These are phyloP conservation scores for Carex cristatella DNA, from an alignment of 176 grass and related monocot species.

Conservation along the genomic window DNA sequence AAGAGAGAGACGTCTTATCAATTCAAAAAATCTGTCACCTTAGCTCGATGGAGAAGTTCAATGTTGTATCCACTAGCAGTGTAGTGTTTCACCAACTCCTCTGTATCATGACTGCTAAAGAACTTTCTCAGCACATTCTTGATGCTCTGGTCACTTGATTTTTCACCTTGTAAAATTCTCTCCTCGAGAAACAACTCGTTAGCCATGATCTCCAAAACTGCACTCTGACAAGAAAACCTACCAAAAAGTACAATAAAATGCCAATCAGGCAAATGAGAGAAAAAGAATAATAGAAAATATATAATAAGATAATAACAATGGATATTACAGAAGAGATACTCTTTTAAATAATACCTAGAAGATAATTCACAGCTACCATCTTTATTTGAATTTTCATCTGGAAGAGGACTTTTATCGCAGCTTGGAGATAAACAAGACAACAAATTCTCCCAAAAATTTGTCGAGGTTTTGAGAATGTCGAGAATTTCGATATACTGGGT, in stretches of 20 bases:
- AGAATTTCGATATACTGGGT: constrained; percentile 54
- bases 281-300: background rate
- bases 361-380: constrained; percentile 29
- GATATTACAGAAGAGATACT: constrained; percentile 3
- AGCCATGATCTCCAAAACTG: constrained; percentile 68
- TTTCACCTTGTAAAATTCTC: constrained; percentile 38
- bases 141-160: constrained; percentile 25
- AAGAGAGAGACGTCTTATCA: constrained; percentile 1
- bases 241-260: constrained; percentile 16
- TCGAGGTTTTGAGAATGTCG: constrained; percentile 56
- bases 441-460: constrained; percentile 69
- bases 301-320: background rate
- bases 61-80: constrained; percentile 43
- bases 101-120: constrained; percentile 41
- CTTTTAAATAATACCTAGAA: constrained; percentile 33
- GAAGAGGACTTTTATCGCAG: constrained; percentile 22
- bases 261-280: background rate
- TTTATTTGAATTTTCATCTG: constrained; percentile 19
- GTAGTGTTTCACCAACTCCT: constrained; percentile 48
- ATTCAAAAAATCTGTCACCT: constrained; percentile 32
- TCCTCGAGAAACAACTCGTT: constrained; percentile 78
- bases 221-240: constrained; percentile 61
- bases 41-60: constrained; percentile 58
- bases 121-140: constrained; percentile 41
- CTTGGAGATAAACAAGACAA: constrained; percentile 42